Base-by-base conservation (phyloP, 257 asterid genomes). In the Craterostigma plantagineum region DNA sequence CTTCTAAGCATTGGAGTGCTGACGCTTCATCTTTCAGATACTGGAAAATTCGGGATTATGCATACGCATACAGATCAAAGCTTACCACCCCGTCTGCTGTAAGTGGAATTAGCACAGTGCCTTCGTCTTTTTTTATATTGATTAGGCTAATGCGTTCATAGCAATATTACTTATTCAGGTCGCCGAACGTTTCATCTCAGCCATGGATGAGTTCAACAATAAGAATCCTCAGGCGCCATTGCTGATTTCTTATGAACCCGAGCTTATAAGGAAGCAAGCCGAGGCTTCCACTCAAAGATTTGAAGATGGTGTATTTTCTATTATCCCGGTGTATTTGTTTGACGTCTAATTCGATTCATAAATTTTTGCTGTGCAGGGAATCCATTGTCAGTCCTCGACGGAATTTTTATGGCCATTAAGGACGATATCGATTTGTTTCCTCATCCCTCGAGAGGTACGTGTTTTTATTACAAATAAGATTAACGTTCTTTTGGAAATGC, bases 41-140 rank as follows among this genome's bases (percentile, higher is more conserved):
- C 64, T 90, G 99, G 99, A 90, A 73, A 61, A 90, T 90, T 72
- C 77, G 95, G 54, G 99, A 83, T 64, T 83, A 79, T 75, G 95
- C 95, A 58, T 66, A 70, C 57, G 99, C 99, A 57, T 90, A 83
- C 71, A 77, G 81, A 71, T 67, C 91, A 33, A 83, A 75, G 52
- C 81, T 83, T 49, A 71, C 81, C 27, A 75, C 82, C 52, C 99
- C 99, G 15, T 72, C 94, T 35, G 64, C 66, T 10, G 99, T 81
- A 64, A 72, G 92, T 60, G 53, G 52, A 62, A 50, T 16, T 27
- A 64, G 44, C 8, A 35, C 14, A n/a, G n/a, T 35, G 43, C 50
- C 50, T 54, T 34, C 39, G 43, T 34, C 16, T 45, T 18, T n/a
- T 53, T 33, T 17, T 18, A 43, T 30, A 56, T 35, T 10, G 11